Base-by-base conservation (phyloP, 306 rosid species). In the Vachellia pachyceras region DNA sequence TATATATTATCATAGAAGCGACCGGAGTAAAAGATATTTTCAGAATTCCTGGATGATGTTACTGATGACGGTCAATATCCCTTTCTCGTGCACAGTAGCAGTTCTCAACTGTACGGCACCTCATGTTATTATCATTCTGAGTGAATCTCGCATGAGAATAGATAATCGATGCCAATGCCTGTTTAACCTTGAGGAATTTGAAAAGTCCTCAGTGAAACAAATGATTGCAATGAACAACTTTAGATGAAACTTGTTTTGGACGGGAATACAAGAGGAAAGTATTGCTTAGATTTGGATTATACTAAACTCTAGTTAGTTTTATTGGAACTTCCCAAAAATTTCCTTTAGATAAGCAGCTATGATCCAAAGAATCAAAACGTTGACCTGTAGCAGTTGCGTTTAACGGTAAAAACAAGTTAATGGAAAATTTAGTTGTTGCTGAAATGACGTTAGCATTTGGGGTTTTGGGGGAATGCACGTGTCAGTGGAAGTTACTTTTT, bases 191-290 rank as follows among this genome's bases (percentile, higher is more conserved):
- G 55, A 40, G 61, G 67, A 52, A 63, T 54, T 40, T 47, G 20
- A 35, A 12, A 68, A 74, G 58, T 60, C 42, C 6, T 52, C 29
- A 7, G 63, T 71, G 55, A 23, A 76, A 67, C 39, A 42, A 83
- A 61, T 60, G 77, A 68, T 72, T 82, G 18, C 55, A 55, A 64
- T 80, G 36, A 10, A 46, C 69, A 72, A 58, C 45, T 79, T 44
- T 49, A 15, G 74, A 58, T 68, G 47, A 33, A 29, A 17, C 29
- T 29, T 71, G 14, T 79, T 72, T 82, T 50, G 40, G 65, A 20
- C n/a, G 41, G 71, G 63, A 60, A 55, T 44, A 35, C 47, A 8
- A 55, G 77, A 66, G 60, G 46, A 65, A 47, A 52, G 23, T n/a
- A 22, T 46, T n/a, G 13, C 7, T 40, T 20, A 40, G 54, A 9